A percentile compares a stretch with the other conserved stretches of the same genome.
Conservation (phyloP, 2,329 filamentous ascomycete genomes). For the Aspergillus japonicus region DNA sequence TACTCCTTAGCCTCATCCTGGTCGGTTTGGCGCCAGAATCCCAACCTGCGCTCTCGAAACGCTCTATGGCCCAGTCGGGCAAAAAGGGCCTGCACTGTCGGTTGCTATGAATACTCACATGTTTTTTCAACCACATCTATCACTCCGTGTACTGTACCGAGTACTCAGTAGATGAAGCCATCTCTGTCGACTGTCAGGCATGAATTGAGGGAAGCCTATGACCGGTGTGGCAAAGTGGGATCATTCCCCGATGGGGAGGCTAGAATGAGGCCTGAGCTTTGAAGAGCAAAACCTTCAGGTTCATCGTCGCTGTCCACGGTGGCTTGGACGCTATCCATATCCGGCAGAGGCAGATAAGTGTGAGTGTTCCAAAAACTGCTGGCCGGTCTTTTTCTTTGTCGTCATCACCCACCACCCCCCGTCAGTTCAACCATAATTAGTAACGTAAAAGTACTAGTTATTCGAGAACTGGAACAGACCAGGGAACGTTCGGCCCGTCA, state of each 20-base stretch:
- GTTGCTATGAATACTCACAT: no score
- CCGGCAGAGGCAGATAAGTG: not conserved
- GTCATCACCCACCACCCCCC: not conserved
- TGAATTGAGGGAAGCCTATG: not conserved
- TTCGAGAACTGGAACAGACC: not conserved
- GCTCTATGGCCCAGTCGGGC: not conserved
- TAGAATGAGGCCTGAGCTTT: constrained; percentile 20
- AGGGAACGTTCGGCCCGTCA: constrained; percentile 15
- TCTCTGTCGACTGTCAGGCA: not conserved
- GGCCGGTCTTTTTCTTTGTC: not conserved
- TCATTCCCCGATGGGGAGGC: constrained; percentile 2
- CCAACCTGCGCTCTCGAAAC: not conserved
- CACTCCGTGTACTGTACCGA: no score
- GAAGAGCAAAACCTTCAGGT: constrained; percentile 4
- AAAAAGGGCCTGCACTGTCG: not conserved
- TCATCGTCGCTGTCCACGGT: not conserved
- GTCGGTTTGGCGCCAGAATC: not conserved
- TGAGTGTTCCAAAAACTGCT: no score
- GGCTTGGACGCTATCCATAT: constrained; percentile 3
- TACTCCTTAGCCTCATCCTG: not conserved
- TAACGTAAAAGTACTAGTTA: not conserved
- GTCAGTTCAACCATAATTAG: not conserved
- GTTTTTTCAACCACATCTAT: no score
- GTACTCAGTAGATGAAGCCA: not conserved
- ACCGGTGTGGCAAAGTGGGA: constrained; percentile 9